phyloP scores from a whole-genome alignment of 257 asterid species.

The Galeopsis tetrahit region DNA sequence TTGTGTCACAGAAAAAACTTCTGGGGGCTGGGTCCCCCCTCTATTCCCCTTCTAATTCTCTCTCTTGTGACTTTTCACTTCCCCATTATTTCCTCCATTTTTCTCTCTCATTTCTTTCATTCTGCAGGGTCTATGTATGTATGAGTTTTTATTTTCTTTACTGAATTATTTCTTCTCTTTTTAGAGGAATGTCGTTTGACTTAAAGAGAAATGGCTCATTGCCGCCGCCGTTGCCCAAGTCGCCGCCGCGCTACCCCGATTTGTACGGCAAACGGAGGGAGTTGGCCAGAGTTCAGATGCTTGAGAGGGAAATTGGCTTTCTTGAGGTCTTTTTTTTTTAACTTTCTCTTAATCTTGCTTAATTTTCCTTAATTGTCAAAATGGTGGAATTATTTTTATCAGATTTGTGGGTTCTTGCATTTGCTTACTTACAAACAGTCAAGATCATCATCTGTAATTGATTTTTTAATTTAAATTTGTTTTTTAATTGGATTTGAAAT shows the following conservation, averaged over 20 bases:
- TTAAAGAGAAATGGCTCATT: conserved; percentile 33
- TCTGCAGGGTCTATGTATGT: not conserved
- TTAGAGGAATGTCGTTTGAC: not conserved
- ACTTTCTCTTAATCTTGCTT: too few relatives aligned
- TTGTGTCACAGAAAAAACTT: conserved; percentile 51
- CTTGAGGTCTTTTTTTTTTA: conserved; percentile 55
- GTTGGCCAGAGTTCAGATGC: conserved; percentile 71
- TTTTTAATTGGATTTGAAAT: too few relatives aligned
- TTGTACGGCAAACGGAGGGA: conserved; percentile 88
- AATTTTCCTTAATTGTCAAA: too few relatives aligned
- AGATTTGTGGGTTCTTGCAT: not conserved
- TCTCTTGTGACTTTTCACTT: conserved; percentile 22
- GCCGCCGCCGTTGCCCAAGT: conserved; percentile 89
- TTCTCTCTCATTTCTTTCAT: not conserved
- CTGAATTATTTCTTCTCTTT: too few relatives aligned
- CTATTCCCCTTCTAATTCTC: not conserved
- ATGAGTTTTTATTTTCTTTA: too few relatives aligned
- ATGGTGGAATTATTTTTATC: too few relatives aligned
- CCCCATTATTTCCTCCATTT: conserved; percentile 14
- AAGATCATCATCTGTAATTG: too few relatives aligned
- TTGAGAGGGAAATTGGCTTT: conserved; percentile 85
- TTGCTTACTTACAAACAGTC: too few relatives aligned
- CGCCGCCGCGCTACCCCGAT: conserved; percentile 91
- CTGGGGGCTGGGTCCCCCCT: conserved; percentile 42
- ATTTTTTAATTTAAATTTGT: too few relatives aligned